These are phyloP conservation scores for Triticum monococcum DNA, from an alignment of 176 grass and related monocot genomes.

Conservation along the genomic window DNA sequence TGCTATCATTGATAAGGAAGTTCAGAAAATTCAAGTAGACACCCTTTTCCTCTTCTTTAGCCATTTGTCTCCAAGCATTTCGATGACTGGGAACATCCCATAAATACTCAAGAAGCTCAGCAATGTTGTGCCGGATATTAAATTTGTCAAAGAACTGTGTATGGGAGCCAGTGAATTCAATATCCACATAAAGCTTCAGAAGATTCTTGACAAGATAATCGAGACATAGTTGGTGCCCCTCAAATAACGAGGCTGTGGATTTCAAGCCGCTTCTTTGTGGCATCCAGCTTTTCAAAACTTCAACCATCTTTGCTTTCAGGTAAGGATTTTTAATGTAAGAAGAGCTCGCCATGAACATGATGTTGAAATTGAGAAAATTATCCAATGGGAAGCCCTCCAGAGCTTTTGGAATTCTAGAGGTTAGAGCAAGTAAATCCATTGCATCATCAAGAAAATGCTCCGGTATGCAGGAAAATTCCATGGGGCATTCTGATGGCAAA, in stretches of 20 bases:
- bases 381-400: conserved; percentile 80
- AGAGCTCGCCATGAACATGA: conserved; percentile 96
- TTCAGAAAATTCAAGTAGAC: conserved; percentile 97
- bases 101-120: conserved; percentile 92
- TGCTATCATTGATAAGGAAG: conserved; percentile 97
- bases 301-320: conserved; percentile 98
- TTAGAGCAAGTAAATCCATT: conserved; percentile 96
- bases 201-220: conserved; percentile 93
- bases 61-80: conserved; percentile 93
- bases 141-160: conserved; percentile 99
- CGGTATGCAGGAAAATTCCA: conserved; percentile 88
- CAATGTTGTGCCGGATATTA: conserved; percentile 97
- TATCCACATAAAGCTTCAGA: conserved; percentile 97
- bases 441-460: conserved; percentile 99
- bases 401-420: conserved; percentile 89
- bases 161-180: conserved; percentile 98
- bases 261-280: conserved; percentile 81
- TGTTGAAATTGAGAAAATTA: conserved; percentile 96
- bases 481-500: conserved; percentile 83
- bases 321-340: conserved; percentile 97
- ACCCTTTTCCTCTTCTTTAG: conserved; percentile 94
- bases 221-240: conserved; percentile 86
- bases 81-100: conserved; percentile 95
- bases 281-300: conserved; percentile 96
- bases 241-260: conserved; percentile 80